phyloP scores from a whole-genome alignment of 2,329 filamentous ascomycete genomes.

The Cyanodermella asteris region DNA sequence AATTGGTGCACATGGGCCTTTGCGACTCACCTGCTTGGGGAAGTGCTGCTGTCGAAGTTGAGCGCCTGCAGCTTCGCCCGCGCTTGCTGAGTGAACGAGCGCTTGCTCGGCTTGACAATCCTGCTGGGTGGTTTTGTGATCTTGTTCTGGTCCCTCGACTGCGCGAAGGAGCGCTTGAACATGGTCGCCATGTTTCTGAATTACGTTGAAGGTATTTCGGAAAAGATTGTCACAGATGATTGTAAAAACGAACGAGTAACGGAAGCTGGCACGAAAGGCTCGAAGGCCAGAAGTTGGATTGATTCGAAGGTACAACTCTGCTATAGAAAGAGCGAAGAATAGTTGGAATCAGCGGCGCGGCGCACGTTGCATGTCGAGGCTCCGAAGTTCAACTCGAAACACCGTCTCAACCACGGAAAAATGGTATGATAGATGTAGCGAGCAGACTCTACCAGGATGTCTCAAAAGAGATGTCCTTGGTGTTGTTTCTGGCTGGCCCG shows the following conservation, averaged over 20 bases:
- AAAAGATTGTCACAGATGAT: constrained; percentile 12
- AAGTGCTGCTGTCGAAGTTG: constrained; percentile 43
- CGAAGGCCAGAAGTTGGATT: constrained; percentile 21
- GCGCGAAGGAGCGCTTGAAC: constrained; percentile 88
- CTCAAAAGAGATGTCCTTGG: no score
- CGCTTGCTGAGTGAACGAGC: constrained; percentile 52
- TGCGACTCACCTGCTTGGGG: constrained; percentile 21
- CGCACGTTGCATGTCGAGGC: constrained; percentile 31
- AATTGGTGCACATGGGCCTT: constrained; percentile 1
- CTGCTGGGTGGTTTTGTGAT: no score
- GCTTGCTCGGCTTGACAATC: constrained; percentile 56
- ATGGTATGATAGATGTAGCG: no score
- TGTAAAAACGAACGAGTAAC: constrained; percentile 30
- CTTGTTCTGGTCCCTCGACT: constrained; percentile 60
- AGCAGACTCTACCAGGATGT: no score
- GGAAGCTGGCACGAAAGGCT: constrained; percentile 15
- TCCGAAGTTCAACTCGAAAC: constrained; percentile 27
- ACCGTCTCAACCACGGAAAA: background rate
- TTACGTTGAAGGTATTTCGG: constrained; percentile 8
- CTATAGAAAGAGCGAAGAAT: constrained; percentile 18
- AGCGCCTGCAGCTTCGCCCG: constrained; percentile 77
- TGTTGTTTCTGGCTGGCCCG: no score
- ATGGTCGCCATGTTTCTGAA: constrained; percentile 32
- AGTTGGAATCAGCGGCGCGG: constrained; percentile 25
- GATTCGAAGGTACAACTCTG: constrained; percentile 24